Evolutionary conservation across 352 stramenopile species (phyloP).

Genomic region (Lagenidium giganteum): DNA sequence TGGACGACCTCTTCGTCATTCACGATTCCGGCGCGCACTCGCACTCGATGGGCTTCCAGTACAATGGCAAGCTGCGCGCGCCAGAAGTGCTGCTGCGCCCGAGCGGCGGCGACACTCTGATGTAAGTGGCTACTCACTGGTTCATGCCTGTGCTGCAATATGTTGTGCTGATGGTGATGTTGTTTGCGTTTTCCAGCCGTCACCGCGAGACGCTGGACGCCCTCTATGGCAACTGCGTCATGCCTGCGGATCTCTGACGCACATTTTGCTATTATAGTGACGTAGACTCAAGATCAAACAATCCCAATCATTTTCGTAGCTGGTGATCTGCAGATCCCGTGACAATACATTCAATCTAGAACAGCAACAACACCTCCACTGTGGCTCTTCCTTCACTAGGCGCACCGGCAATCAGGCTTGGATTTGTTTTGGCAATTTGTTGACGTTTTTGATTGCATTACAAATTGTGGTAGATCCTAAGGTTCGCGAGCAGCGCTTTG

Average conservation of each 20-base stretch:
- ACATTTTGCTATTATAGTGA: constrained; percentile 6
- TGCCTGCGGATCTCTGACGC: constrained; percentile 37
- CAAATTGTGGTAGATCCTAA: too few relatives aligned
- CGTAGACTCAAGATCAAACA: too few relatives aligned
- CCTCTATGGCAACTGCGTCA: constrained; percentile 75
- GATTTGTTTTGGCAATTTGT: too few relatives aligned
- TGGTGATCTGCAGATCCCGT: too few relatives aligned
- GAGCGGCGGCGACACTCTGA: constrained; percentile 53
- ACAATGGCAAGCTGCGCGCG: constrained; percentile 88
- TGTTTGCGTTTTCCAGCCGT: constrained; percentile 30
- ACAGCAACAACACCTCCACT: too few relatives aligned
- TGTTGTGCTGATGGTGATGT: constrained; percentile 1
- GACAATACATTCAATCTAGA: too few relatives aligned
- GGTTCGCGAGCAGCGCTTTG: too few relatives aligned
- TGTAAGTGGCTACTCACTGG: constrained; percentile 36
- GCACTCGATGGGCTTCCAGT: constrained; percentile 92
- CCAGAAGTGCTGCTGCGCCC: constrained; percentile 78
- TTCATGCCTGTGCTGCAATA: background rate
- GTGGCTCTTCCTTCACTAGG: too few relatives aligned
- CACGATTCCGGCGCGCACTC: constrained; percentile 86
- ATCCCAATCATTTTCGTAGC: too few relatives aligned
- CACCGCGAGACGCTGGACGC: constrained; percentile 71
- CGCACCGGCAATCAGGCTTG: too few relatives aligned
- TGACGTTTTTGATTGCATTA: too few relatives aligned
- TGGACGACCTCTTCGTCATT: constrained; percentile 88